These are phyloP conservation scores for Ilyonectria mors-panacis DNA, from an alignment of 2,329 filamentous ascomycete species.

Conservation along the genomic window DNA sequence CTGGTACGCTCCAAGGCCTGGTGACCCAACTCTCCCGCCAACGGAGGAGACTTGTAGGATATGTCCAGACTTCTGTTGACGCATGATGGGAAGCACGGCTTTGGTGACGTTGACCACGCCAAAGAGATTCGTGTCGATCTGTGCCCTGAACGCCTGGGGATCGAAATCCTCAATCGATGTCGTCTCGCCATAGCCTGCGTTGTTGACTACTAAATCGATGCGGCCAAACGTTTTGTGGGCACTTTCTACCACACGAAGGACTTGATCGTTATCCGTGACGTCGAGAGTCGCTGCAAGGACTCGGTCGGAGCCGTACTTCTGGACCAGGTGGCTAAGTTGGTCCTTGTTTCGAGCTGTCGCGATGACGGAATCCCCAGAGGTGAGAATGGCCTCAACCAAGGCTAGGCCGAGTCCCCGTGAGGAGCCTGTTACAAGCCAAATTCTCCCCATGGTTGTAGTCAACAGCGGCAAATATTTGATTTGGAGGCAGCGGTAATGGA, in stretches of 20 bases:
- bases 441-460: slow-evolving; percentile 44
- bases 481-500: not conserved
- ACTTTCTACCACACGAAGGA: slow-evolving; percentile 10
- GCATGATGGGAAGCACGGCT: slow-evolving; percentile 53
- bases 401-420: slow-evolving; percentile 63
- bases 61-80: slow-evolving; percentile 47
- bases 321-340: slow-evolving; percentile 51
- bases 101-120: slow-evolving; percentile 68
- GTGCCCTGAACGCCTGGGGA: slow-evolving; percentile 62
- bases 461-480: not conserved
- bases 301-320: slow-evolving; percentile 58
- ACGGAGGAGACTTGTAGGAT: slow-evolving; percentile 59
- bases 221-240: slow-evolving; percentile 22
- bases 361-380: slow-evolving; percentile 58
- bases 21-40: slow-evolving; percentile 52
- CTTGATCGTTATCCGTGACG: slow-evolving; percentile 51
- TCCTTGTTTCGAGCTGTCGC: slow-evolving; percentile 61
- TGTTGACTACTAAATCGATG: slow-evolving; percentile 31
- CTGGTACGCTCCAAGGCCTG: slow-evolving; percentile 53
- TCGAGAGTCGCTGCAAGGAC: slow-evolving; percentile 66
- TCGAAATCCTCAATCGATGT: slow-evolving; percentile 68
- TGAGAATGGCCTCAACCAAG: slow-evolving; percentile 56
- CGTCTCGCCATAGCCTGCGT: slow-evolving; percentile 63
- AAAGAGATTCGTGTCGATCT: slow-evolving; percentile 74
- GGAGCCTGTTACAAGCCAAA: slow-evolving; percentile 65